A percentile compares a stretch with the other conserved stretches of the same genome.
phyloP scores from a whole-genome alignment of 2,329 filamentous ascomycete genomes.

The Tolypocladium guangdongense region DNA sequence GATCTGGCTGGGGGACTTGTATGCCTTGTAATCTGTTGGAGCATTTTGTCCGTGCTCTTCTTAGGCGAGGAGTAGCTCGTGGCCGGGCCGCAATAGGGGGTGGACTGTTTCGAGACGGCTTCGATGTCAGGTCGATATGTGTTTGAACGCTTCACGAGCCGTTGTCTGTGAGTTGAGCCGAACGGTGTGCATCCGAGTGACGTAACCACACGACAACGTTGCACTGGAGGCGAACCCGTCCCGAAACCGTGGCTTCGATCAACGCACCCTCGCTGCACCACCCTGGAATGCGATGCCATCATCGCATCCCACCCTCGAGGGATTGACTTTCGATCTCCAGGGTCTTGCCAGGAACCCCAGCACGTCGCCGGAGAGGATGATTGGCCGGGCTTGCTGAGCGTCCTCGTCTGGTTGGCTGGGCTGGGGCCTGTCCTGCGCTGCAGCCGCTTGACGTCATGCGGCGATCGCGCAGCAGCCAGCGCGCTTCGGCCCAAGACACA shows the following conservation, averaged over 20 bases:
- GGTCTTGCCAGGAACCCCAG: neutral
- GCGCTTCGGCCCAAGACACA: neutral
- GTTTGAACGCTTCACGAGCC: neutral
- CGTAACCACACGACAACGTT: no score
- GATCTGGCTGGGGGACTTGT: neutral
- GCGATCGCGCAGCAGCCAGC: neutral
- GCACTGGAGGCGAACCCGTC: no score
- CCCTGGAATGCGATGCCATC: neutral
- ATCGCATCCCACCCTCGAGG: neutral
- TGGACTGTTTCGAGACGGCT: neutral
- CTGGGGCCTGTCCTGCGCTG: neutral
- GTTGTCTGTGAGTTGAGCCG: neutral
- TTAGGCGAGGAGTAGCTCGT: neutral
- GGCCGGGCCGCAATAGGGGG: neutral
- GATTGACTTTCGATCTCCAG: neutral
- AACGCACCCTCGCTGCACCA: neutral
- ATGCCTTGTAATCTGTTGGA: neutral
- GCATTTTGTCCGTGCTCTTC: neutral
- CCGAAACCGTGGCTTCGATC: neutral
- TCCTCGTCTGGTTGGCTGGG: neutral
- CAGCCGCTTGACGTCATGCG: neutral
- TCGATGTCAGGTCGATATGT: neutral
- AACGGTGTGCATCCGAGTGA: no score
- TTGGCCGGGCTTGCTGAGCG: neutral
- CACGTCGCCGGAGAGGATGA: neutral